phyloP scores from a whole-genome alignment of 2,329 filamentous ascomycete genomes.

The Rhynchosporium secalis region DNA sequence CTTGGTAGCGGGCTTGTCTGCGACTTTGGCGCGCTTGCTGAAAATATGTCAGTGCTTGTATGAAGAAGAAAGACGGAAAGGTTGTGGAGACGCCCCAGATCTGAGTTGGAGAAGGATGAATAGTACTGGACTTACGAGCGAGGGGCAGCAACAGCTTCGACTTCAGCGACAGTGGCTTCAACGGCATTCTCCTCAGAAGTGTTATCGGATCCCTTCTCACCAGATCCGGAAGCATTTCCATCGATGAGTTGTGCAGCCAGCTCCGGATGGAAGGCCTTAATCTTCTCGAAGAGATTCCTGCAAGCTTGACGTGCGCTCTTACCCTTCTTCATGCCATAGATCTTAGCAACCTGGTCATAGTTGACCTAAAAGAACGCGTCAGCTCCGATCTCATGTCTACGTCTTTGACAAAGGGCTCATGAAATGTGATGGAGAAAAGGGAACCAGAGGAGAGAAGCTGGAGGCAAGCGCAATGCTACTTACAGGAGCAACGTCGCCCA shows the following conservation, averaged over 20 bases:
- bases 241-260: background rate
- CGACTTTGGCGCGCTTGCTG: background rate
- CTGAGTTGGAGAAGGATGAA: too few relatives aligned
- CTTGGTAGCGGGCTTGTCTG: conserved; percentile 14
- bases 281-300: conserved; percentile 32
- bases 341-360: conserved; percentile 44
- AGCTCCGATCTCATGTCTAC: background rate
- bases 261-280: conserved; percentile 17
- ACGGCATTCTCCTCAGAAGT: background rate
- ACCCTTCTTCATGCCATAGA: conserved; percentile 44
- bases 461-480: background rate
- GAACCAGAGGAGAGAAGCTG: background rate
- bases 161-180: background rate
- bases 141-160: background rate
- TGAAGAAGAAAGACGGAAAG: too few relatives aligned
- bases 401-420: background rate
- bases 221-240: background rate
- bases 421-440: background rate
- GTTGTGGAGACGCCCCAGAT: too few relatives aligned
- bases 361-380: conserved; percentile 37
- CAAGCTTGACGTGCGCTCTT: conserved; percentile 41
- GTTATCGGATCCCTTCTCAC: background rate
- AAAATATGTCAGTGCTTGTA: background rate
- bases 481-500: conserved; percentile 23
- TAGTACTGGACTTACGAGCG: background rate